Evolutionary conservation across 2,329 filamentous ascomycete genomes (phyloP), one percentile per base, ranked within the genome.

Genomic region (Calonectria henricotiae): DNA sequence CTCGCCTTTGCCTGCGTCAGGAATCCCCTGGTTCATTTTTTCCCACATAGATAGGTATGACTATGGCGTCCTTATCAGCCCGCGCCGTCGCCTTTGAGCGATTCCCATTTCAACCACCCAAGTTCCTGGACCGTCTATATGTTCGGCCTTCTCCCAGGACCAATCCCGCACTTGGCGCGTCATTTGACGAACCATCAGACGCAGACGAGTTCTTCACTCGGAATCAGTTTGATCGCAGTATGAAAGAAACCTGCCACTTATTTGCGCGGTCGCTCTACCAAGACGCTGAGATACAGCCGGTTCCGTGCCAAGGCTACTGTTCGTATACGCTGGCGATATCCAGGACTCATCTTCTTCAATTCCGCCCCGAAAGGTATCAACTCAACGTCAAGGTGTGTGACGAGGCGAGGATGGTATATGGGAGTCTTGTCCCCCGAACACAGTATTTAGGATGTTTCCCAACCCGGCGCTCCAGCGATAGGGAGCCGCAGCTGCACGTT

Each of bases 281-380:
- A 0, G 71, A 69, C 5, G 62, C 69, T n/a, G 62, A 74, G 3
- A 75, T 85, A 30, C 71, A 73, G 4, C 79, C 83, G 3, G 79
- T 80, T 8, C 73, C 80, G 7, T 80, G 80, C 5, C 87, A 89
- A 72, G 87, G 87, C 20, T 87, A 86, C 71, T 89, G 87, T 72
- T 89, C 87, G 2, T 85, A 88, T 73, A 89, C 87, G 0, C 70
- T 88, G 7, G 77, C 80, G 27, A 78, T 86, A 17, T 82, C 82
- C 11, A 70, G 78, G 5, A 75, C 81, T n/a, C 74, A 70, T 13
- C 77, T 87, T 55, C 72, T 89, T 5, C 87, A 89, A 75, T 88
- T 89, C 70, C 84, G 87, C 3, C 86, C 86, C 7, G 54, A 72
- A 1, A 78, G 75, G 3, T 85, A 87, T 73, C 79, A 74, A 41